Base-by-base conservation (phyloP, 495 filamentous ascomycete genomes). In the Penicillium nucicola region DNA sequence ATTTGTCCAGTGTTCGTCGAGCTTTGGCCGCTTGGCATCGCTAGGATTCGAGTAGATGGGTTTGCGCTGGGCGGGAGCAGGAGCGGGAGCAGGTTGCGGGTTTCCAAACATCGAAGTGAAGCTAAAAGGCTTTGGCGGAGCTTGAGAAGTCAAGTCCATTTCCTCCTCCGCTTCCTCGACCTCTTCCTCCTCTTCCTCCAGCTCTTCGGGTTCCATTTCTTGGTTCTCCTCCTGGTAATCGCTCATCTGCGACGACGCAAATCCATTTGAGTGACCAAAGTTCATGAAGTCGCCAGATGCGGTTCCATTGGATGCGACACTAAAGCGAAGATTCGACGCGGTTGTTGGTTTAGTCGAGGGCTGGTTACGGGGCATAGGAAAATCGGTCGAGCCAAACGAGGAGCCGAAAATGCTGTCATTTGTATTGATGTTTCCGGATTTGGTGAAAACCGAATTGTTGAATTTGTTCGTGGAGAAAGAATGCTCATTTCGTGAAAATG, bases 1-100 rank as follows among this genome's bases (percentile, higher is more conserved):
- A 23, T 44, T 58, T 5, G 64, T 62, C 74, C 74, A 75, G 38
- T 56, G 53, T 37, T 77, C 74, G 40, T 74, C 63, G 14, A 77
- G 64, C 46, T 70, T 74, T n/a, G 74, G 66, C 10, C 74, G 69
- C 44, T 75, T 77, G 2, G 74, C 65, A 47, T 73, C 71, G 33
- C 33, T 59, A 2, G 71, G 68, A 25, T 75, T 75, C 10, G 71
- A 62, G 42, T 73, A 76, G 41, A 74, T 72, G 7, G 66, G 50
- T 49, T 75, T 75, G 45, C 65, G 68, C 48, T 61, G 61, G 12
- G 51, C 59, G 23, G 18, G 28, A 6, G 31, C 28, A 6, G 53
- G 37, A 3, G 61, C 33, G 9, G 52, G 63, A 7, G 57, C 44
- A 14, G 56, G 44, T 3, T 58, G 51, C 11, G 62, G 48, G 20